Percentiles rank a stretch among this genome's conserved stretches.
Conservation (phyloP, 2,329 filamentous ascomycete genomes). For the Gyromitra esculenta region DNA sequence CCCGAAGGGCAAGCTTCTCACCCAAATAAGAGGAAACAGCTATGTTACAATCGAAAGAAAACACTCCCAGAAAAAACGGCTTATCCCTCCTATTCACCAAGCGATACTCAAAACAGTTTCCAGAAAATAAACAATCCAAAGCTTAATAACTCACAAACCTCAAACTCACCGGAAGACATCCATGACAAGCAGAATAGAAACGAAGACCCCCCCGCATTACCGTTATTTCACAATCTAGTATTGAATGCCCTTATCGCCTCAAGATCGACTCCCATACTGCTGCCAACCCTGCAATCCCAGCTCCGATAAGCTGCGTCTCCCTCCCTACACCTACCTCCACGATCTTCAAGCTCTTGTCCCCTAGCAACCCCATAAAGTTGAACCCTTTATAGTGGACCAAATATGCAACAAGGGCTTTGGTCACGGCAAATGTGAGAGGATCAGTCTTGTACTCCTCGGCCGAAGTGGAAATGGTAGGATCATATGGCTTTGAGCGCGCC, state of each 20-base stretch:
- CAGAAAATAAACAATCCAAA: slow-evolving; percentile 27
- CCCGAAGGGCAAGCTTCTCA: slow-evolving; percentile 8
- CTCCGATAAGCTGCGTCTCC: slow-evolving; percentile 74
- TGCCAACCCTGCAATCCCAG: slow-evolving; percentile 73
- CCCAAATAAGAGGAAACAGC: slow-evolving; percentile 16
- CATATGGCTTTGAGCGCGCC: slow-evolving; percentile 56
- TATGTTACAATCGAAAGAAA: slow-evolving; percentile 41
- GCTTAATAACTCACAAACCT: slow-evolving; percentile 4
- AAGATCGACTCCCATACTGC: slow-evolving; percentile 82
- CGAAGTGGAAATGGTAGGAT: slow-evolving; percentile 40
- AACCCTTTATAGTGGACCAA: slow-evolving; percentile 78
- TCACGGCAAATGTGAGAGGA: slow-evolving; percentile 88
- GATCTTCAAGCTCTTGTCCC: slow-evolving; percentile 68
- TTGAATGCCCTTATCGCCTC: slow-evolving; percentile 60
- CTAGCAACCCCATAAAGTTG: slow-evolving; percentile 71
- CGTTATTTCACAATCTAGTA: slow-evolving; percentile 20
- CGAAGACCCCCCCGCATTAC: slow-evolving; percentile 20
- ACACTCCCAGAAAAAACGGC: neutral
- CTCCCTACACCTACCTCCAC: slow-evolving; percentile 75
- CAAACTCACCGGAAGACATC: slow-evolving; percentile 22
- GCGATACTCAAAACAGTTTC: slow-evolving; percentile 12
- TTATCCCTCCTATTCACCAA: slow-evolving; percentile 8
- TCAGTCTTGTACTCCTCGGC: slow-evolving; percentile 72
- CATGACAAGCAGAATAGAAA: slow-evolving; percentile 10
- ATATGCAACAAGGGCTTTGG: slow-evolving; percentile 83